These are phyloP conservation scores for Tetrapyrgos nigripes DNA, from an alignment of 1,284 basidiomycete species.

Conservation along the genomic window DNA sequence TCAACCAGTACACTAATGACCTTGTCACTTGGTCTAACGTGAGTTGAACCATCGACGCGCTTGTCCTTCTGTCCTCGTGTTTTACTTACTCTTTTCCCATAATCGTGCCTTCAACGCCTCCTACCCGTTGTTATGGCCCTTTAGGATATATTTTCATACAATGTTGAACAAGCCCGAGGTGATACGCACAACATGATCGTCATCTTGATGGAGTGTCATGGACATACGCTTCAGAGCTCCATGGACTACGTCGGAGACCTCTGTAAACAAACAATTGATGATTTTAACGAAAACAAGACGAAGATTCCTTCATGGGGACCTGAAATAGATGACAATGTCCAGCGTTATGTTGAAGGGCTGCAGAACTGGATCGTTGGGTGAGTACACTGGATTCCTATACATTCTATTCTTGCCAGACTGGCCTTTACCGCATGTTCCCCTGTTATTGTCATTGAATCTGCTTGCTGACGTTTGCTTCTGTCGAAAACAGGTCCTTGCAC, in stretches of 20 bases:
- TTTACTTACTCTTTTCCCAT: background rate
- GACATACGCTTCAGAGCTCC: constrained; percentile 54
- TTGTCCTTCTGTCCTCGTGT: background rate
- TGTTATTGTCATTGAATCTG: background rate
- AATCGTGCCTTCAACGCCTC: background rate
- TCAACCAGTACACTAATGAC: constrained; percentile 62
- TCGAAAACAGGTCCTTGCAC: constrained; percentile 47
- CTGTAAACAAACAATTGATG: constrained; percentile 53
- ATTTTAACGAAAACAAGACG: constrained; percentile 49
- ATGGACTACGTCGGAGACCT: constrained; percentile 59
- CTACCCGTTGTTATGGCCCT: background rate
- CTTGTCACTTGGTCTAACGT: constrained; percentile 69
- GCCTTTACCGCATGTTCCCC: background rate
- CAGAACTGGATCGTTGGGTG: constrained; percentile 66
- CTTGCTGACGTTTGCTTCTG: background rate
- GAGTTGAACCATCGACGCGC: constrained; percentile 25
- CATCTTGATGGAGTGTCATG: constrained; percentile 60
- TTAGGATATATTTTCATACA: constrained; percentile 69
- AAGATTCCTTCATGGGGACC: constrained; percentile 59
- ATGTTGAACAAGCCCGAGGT: constrained; percentile 62
- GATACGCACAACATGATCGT: constrained; percentile 67
- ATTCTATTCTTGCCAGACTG: background rate
- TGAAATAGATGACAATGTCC: constrained; percentile 55
- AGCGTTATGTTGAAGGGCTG: constrained; percentile 55
- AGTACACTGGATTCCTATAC: constrained; percentile 9